Evolutionary conservation across 345 rosid species (phyloP).

Genomic region (Mercurialis annua): DNA sequence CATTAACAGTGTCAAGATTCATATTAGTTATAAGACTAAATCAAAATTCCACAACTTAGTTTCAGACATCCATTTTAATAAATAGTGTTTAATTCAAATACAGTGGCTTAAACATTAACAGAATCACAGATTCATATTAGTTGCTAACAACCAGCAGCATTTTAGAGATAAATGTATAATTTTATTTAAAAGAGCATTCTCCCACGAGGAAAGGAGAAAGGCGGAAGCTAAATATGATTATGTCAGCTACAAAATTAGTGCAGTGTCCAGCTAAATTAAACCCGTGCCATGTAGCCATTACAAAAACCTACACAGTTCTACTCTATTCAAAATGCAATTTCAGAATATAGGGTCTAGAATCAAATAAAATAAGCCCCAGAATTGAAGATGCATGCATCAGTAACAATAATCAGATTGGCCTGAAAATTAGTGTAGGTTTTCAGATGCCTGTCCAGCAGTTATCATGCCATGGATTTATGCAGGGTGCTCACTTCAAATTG

Average conservation of each 20-base stretch:
- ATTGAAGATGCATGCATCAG: too few species aligned
- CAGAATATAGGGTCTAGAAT: too few species aligned
- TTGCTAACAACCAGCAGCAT: background rate
- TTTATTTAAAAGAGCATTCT: background rate
- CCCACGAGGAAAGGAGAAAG: background rate
- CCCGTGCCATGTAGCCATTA: background rate
- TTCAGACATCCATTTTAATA: background rate
- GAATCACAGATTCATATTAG: background rate
- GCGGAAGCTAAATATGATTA: background rate
- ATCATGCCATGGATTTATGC: background rate
- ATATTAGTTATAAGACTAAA: conserved; percentile 58
- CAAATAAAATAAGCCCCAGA: too few species aligned
- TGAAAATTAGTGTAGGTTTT: too few species aligned
- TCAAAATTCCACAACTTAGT: conserved; percentile 29
- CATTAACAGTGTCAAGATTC: background rate
- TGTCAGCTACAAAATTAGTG: background rate
- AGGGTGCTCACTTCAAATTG: background rate
- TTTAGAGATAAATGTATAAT: background rate
- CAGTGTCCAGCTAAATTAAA: background rate
- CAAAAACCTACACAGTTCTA: background rate
- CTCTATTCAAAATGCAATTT: too few species aligned
- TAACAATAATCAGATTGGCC: too few species aligned
- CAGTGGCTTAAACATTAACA: background rate
- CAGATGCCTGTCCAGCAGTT: too few species aligned
- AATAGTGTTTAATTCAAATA: background rate